Evolutionary conservation across 2,329 filamentous ascomycete species (phyloP), one percentile per base, ranked within the genome.

Genomic region (Bipolaris oryzae): DNA sequence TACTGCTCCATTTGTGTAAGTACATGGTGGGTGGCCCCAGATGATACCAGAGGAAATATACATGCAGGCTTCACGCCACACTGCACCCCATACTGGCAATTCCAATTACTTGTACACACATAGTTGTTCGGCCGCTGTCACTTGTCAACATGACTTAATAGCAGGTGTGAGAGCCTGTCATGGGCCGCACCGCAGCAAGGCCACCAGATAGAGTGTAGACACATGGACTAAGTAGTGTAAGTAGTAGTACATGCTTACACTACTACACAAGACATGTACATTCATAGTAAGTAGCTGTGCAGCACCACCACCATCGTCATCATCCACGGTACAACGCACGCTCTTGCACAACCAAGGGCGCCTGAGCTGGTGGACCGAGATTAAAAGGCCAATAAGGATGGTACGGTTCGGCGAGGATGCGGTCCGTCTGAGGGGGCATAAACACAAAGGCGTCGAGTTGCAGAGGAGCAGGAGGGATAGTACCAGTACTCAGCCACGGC

Each of bases 141-240:
- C 23, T 55, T 63, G 64, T 66, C 63, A 66, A 48, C 48, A 39
- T 61, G 62, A 64, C 62, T 68, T 58, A 35, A 53, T 44, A 42
- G 33, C 35, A 31, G 37, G 55, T 52, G 54, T 46, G 48, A 44
- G 38, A 35, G 39, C 44, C 43, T 45, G 50, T 48, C 37, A 47
- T 43, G 37, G 43, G 31, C 41, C 39, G 49, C 33, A 38, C 35
- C n/a, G 37, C 18, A 42, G 28, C 50, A 48, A 52, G 47, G 52
- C 38, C 48, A 59, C 39, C 5, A 35, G 16, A n/a, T n/a, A n/a
- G n/a, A n/a, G n/a, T n/a, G 45, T 10, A 28, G 20, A 28, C 25
- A 28, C 25, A 28, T 28, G 9, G 25, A 28, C 25, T 10, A 28
- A 28, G 25, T n/a, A n/a, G n/a, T n/a, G n/a, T n/a, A n/a, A n/a